Conservation (phyloP, 1,139 yeast genomes). For the Torulaspora globosa region DNA sequence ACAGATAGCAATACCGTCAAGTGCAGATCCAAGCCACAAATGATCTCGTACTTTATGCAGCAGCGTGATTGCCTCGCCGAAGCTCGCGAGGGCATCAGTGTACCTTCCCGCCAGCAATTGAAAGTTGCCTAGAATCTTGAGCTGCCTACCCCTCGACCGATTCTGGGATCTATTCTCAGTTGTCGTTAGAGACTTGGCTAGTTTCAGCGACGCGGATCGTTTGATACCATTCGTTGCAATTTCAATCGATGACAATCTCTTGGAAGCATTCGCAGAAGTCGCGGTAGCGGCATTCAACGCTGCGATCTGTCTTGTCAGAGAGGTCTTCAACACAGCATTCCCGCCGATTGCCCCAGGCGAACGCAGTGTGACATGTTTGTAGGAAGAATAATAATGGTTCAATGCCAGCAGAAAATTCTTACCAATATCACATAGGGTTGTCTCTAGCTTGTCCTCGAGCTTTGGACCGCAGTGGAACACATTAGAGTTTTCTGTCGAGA, state of each 20-base stretch:
- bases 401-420: slow-evolving; percentile 59
- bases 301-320: slow-evolving; percentile 26
- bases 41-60: slow-evolving; percentile 66
- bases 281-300: slow-evolving; percentile 13
- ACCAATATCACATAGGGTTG: slow-evolving; percentile 70
- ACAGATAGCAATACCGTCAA: slow-evolving; percentile 75
- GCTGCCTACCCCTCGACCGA: slow-evolving; percentile 65
- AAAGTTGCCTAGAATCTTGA: slow-evolving; percentile 72
- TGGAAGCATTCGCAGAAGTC: slow-evolving; percentile 12
- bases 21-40: slow-evolving; percentile 82
- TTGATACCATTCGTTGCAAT: slow-evolving; percentile 25
- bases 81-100: slow-evolving; percentile 62
- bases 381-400: slow-evolving; percentile 65
- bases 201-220: slow-evolving; percentile 31
- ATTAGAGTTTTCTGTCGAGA: slow-evolving; percentile 7
- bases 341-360: slow-evolving; percentile 67
- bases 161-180: slow-evolving; percentile 51
- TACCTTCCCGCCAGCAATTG: slow-evolving; percentile 76
- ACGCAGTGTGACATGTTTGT: slow-evolving; percentile 63
- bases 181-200: slow-evolving; percentile 34
- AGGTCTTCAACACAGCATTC: slow-evolving; percentile 39
- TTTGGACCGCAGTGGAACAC: slow-evolving; percentile 21
- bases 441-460: slow-evolving; percentile 45
- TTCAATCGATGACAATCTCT: slow-evolving; percentile 27
- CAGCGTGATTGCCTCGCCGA: slow-evolving; percentile 63